Evolutionary conservation across 305 asterid genomes (phyloP).

Genomic region (Rubia peregrina): DNA sequence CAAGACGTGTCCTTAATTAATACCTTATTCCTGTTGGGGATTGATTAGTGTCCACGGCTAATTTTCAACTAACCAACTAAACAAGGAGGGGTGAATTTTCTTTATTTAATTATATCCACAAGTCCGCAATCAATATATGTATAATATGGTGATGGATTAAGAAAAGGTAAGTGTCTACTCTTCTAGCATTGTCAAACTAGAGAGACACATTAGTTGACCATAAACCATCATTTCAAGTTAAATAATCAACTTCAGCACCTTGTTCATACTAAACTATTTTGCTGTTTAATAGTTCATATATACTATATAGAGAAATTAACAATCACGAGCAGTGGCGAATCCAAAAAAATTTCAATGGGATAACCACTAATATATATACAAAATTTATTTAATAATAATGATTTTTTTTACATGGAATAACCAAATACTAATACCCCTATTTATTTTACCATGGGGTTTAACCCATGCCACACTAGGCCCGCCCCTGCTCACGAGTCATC

Average conservation of each 20-base stretch:
- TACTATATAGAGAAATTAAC: background rate
- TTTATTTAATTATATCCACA: background rate
- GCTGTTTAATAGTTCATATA: background rate
- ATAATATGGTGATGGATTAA: background rate
- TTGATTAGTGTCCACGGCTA: background rate
- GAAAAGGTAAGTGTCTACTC: background rate
- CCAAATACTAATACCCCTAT: too few relatives aligned
- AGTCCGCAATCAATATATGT: background rate
- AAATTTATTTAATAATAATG: too few relatives aligned
- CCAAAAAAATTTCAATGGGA: too few relatives aligned
- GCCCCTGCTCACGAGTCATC: background rate
- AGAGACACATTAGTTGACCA: constrained; percentile 13
- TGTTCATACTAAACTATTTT: background rate
- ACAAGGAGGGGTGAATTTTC: background rate
- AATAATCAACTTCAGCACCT: background rate
- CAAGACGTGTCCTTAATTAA: background rate
- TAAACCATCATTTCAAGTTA: constrained; percentile 9
- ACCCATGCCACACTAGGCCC: too few relatives aligned
- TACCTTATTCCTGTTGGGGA: background rate
- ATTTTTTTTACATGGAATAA: too few relatives aligned
- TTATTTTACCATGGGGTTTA: too few relatives aligned
- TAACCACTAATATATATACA: too few relatives aligned
- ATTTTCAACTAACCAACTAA: background rate
- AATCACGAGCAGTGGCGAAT: too few relatives aligned
- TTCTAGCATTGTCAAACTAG: constrained; percentile 12